A percentile compares a stretch with the other conserved stretches of the same genome.
These are phyloP conservation scores for Curvularia lunata DNA, from an alignment of 2,329 filamentous ascomycete species.

Conservation along the genomic window DNA sequence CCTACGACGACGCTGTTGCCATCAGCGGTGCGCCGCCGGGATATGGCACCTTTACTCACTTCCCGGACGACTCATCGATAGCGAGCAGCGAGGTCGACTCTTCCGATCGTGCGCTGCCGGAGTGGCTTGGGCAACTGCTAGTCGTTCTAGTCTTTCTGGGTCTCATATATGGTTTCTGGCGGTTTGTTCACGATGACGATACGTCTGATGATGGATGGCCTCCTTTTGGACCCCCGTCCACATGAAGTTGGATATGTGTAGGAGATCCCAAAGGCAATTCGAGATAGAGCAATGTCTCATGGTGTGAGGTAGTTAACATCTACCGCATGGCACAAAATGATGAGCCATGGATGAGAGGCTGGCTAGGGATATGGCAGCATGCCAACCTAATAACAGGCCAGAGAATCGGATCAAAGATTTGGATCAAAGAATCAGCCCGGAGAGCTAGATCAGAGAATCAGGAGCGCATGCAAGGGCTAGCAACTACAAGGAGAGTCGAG, in stretches of 20 bases:
- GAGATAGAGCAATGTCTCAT: neutral
- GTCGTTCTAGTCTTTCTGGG: slow-evolving; percentile 35
- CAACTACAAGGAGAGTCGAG: neutral
- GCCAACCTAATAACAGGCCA: neutral
- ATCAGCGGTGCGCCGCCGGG: slow-evolving; percentile 33
- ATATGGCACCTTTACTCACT: slow-evolving; percentile 41
- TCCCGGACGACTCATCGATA: slow-evolving; percentile 38
- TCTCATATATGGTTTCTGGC: slow-evolving; percentile 44
- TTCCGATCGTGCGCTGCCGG: slow-evolving; percentile 32
- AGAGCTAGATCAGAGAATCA: too few relatives aligned
- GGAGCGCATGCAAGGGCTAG: neutral
- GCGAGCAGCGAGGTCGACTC: slow-evolving; percentile 39
- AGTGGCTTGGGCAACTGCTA: slow-evolving; percentile 39
- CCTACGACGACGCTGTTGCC: slow-evolving; percentile 42
- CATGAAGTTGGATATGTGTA: neutral
- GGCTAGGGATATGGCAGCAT: neutral
- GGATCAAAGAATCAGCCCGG: too few relatives aligned
- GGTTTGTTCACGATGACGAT: slow-evolving; percentile 28
- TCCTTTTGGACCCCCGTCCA: slow-evolving; percentile 1
- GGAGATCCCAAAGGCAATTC: neutral
- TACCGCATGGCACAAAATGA: neutral
- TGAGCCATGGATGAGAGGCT: neutral
- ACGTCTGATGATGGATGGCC: slow-evolving; percentile 19
- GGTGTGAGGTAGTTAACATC: too few relatives aligned
- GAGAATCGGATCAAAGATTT: too few relatives aligned